Evolutionary conservation across 1,284 basidiomycete genomes (phyloP).

Genomic region (Cryptococcus maquisensis): DNA sequence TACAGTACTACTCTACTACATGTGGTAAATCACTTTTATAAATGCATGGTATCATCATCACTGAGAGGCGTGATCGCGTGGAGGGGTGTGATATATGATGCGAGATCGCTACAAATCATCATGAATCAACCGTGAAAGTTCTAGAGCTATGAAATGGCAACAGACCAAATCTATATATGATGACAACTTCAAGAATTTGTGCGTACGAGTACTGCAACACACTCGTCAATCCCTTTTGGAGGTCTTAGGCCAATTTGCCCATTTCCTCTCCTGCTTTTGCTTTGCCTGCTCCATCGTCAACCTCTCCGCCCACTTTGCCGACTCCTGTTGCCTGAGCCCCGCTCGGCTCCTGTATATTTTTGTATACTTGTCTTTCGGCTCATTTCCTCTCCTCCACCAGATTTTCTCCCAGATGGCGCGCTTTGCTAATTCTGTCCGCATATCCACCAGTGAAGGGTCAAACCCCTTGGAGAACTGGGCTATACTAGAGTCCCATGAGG

Average conservation of each 20-base stretch:
- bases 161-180: too few species aligned
- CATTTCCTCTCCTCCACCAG: slow-evolving; percentile 8
- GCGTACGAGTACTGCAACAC: too few species aligned
- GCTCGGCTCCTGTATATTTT: neutral
- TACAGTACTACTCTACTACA: neutral
- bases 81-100: too few species aligned
- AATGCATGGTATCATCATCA: neutral
- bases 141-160: too few species aligned
- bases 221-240: neutral
- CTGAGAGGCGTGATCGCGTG: neutral
- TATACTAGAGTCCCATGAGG: slow-evolving; percentile 11
- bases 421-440: slow-evolving; percentile 9
- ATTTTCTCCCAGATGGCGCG: slow-evolving; percentile 13
- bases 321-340: too few species aligned
- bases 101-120: too few species aligned
- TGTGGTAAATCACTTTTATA: neutral
- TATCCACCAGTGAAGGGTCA: slow-evolving; percentile 13
- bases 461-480: slow-evolving; percentile 17
- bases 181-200: neutral
- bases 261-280: neutral
- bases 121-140: too few species aligned
- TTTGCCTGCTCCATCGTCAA: neutral
- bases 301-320: neutral
- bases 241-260: neutral
- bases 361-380: neutral